Evolutionary conservation across 2,329 filamentous ascomycete genomes (phyloP).

Genomic region (Neonectria sp.): DNA sequence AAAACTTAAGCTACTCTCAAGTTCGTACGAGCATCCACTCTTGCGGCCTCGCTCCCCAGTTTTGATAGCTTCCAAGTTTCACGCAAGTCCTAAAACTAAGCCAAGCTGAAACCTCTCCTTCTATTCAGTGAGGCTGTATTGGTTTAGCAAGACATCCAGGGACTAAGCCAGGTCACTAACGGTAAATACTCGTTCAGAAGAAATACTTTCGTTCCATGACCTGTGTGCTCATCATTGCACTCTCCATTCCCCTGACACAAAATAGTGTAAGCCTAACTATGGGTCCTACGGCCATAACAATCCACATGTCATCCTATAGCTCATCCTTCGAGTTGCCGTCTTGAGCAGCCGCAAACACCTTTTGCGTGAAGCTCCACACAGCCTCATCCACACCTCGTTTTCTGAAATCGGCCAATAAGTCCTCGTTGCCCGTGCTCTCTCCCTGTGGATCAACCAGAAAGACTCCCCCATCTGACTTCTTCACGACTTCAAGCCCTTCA

Average conservation of each 20-base stretch:
- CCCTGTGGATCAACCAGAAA: constrained; percentile 17
- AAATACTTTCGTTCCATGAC: neutral
- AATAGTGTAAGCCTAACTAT: too few species aligned
- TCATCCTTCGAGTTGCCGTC: neutral
- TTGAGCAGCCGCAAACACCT: constrained; percentile 4
- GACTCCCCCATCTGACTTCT: constrained; percentile 5
- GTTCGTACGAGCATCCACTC: too few species aligned
- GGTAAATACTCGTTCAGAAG: neutral
- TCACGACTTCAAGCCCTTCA: neutral
- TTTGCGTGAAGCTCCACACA: neutral
- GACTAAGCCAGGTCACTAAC: neutral
- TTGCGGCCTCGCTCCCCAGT: too few species aligned
- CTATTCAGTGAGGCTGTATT: too few species aligned
- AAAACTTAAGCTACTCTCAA: too few species aligned
- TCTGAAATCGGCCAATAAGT: constrained; percentile 11
- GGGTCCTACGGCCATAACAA: too few species aligned
- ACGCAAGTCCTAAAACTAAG: too few species aligned
- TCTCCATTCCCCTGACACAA: neutral
- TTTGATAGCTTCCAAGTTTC: too few species aligned
- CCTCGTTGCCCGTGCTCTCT: constrained; percentile 24
- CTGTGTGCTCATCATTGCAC: neutral
- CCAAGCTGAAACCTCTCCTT: too few species aligned
- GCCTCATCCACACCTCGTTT: neutral
- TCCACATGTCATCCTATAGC: neutral
- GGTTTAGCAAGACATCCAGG: too few species aligned